phyloP scores from a whole-genome alignment of 805 yeast genomes.

The Candida succiphila region DNA sequence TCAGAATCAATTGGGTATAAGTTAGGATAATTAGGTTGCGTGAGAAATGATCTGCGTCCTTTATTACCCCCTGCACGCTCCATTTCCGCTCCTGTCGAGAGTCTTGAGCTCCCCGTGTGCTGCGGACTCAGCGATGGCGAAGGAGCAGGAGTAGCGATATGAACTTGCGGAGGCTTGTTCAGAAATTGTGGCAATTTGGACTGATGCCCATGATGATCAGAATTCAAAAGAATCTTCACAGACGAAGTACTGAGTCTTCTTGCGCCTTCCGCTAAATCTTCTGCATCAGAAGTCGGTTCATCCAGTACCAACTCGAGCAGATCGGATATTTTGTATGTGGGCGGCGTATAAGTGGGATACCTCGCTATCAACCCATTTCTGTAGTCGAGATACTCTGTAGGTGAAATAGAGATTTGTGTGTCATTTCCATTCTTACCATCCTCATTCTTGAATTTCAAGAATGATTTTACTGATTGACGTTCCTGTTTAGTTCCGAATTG shows the following conservation, averaged over 20 bases:
- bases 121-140: conserved; percentile 61
- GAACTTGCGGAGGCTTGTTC: conserved; percentile 30
- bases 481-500: conserved; percentile 51
- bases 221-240: conserved; percentile 20
- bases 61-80: conserved; percentile 22
- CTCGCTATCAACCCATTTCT: conserved; percentile 65
- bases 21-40: conserved; percentile 23
- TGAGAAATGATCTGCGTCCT: conserved; percentile 19
- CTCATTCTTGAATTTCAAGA: conserved; percentile 32
- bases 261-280: conserved; percentile 1
- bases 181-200: conserved; percentile 22
- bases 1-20: conserved; percentile 22
- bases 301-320: conserved; percentile 26
- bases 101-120: conserved; percentile 20
- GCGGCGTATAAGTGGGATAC: conserved; percentile 61
- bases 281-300: conserved; percentile 7
- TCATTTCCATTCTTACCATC: conserved; percentile 1
- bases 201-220: conserved; percentile 21
- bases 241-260: conserved; percentile 4
- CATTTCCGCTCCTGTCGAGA: conserved; percentile 19
- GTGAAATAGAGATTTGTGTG: conserved; percentile 40
- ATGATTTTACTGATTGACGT: conserved; percentile 33
- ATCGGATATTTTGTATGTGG: conserved; percentile 35
- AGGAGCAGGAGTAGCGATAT: conserved; percentile 82
- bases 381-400: conserved; percentile 77